Conservation (phyloP, 768 basidiomycete species). For the Leccinum longicurvipes region DNA sequence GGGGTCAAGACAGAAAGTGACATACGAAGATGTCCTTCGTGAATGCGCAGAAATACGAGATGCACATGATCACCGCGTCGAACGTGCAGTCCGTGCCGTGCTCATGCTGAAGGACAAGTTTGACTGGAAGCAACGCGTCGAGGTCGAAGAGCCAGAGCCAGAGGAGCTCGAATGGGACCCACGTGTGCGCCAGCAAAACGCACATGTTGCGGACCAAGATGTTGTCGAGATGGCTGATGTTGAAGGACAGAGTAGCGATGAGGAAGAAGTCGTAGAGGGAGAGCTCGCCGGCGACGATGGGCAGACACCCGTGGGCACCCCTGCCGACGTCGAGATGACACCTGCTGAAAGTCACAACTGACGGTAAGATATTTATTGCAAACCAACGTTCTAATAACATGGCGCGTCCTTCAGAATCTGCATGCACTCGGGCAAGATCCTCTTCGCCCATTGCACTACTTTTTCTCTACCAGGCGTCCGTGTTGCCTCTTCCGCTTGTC, state of each 20-base stretch:
- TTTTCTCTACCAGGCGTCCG: conserved; percentile 23
- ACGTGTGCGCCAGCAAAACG: conserved; percentile 29
- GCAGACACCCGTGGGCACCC: conserved; percentile 22
- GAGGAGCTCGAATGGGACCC: conserved; percentile 76
- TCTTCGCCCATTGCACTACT: conserved; percentile 37
- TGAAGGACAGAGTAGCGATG: conserved; percentile 35
- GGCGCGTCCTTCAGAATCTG: conserved; percentile 43
- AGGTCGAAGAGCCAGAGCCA: conserved; percentile 74
- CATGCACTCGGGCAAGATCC: conserved; percentile 38
- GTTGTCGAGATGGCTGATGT: conserved; percentile 23
- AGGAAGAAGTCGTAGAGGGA: conserved; percentile 37
- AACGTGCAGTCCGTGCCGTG: conserved; percentile 77
- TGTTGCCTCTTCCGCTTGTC: conserved; percentile 16
- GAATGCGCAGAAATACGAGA: conserved; percentile 65
- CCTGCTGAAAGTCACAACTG: conserved; percentile 2
- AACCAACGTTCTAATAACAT: conserved; percentile 21
- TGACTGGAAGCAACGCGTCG: conserved; percentile 80
- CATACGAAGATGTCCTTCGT: conserved; percentile 56
- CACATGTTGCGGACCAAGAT: conserved; percentile 4
- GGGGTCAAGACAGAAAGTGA: conserved; percentile 23
- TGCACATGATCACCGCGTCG: conserved; percentile 73
- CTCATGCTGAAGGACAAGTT: conserved; percentile 74
- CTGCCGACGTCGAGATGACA: conserved; percentile 24
- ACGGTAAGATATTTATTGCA: background rate
- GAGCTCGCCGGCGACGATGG: conserved; percentile 32